Evolutionary conservation across 495 filamentous ascomycete species (phyloP).

Genomic region (Penicillium pancosmium): DNA sequence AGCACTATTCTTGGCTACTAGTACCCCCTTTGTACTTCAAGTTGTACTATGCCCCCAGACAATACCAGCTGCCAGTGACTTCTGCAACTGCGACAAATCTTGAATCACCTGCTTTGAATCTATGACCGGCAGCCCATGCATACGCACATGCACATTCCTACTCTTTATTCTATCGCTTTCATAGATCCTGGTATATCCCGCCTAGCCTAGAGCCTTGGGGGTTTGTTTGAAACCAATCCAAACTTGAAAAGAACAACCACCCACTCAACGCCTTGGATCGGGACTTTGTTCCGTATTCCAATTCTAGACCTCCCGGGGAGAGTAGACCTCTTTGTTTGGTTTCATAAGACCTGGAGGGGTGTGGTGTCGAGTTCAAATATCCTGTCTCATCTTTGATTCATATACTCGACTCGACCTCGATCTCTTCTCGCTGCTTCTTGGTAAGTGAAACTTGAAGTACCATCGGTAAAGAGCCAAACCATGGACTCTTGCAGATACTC

Average conservation of each 20-base stretch:
- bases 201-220: no score
- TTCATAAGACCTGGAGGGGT: neutral
- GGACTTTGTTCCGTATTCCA: no score
- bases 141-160: neutral
- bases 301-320: no score
- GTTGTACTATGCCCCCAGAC: neutral
- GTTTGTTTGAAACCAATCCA: no score
- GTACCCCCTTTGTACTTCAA: neutral
- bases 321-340: neutral
- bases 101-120: constrained; percentile 29
- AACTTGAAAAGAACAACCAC: no score
- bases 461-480: no score
- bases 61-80: neutral
- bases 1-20: neutral
- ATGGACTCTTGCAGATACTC: neutral
- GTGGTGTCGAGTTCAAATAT: neutral
- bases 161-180: neutral
- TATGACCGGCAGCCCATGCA: constrained; percentile 26
- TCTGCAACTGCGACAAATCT: constrained; percentile 1
- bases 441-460: neutral
- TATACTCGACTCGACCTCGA: neutral
- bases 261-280: no score
- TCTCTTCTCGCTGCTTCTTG: neutral
- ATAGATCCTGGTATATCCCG: no score
- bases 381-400: neutral